Base-by-base conservation (phyloP, 306 rosid species). In the Vigna unguiculata region DNA sequence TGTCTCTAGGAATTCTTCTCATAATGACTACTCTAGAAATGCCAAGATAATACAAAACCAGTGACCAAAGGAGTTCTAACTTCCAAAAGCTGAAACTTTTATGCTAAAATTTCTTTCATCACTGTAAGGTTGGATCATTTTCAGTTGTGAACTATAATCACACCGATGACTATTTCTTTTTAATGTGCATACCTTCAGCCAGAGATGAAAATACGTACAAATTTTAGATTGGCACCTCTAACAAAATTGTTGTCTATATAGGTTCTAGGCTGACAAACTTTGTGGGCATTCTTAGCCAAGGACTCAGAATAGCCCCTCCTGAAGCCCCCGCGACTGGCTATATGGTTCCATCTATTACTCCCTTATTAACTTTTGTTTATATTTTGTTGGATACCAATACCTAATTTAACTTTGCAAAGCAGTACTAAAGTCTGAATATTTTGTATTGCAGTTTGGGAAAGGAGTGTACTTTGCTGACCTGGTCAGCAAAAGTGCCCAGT, bases 241-340 rank as follows among this genome's bases (percentile, higher is more conserved):
- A 77, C 59, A 49, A 46, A 61, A 58, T 19, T 53, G 24, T 54
- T 76, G 34, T 74, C 65, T 36, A 30, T 76, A 41, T 57, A 95
- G 99, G 99, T 80, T 95, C 99, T 55, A 87, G 99, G 80, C 47
- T 95, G 88, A 92, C 99, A 15, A 95, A 95, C 74, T 95, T 83
- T 81, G 97, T 95, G 34, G 99, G 99, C 32, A 95, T 95, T 77
- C 92, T 95, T 73, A 95, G 81, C 89, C 97, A 95, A 87, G 99
- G 99, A 77, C 88, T 95, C 55, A 88, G 99, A 89, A 95, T 92
- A 65, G 99, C 99, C 62, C 99, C 98, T 70, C 99, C 99, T 25
- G 97, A 95, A 89, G 97, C 99, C 48, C 98, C 98, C 21, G 92
- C 97, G 8, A 95, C 98, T 72, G 98, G 98, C 76, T 95, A 95